Conservation (phyloP, 768 basidiomycete species). For the Collybia sordida region DNA sequence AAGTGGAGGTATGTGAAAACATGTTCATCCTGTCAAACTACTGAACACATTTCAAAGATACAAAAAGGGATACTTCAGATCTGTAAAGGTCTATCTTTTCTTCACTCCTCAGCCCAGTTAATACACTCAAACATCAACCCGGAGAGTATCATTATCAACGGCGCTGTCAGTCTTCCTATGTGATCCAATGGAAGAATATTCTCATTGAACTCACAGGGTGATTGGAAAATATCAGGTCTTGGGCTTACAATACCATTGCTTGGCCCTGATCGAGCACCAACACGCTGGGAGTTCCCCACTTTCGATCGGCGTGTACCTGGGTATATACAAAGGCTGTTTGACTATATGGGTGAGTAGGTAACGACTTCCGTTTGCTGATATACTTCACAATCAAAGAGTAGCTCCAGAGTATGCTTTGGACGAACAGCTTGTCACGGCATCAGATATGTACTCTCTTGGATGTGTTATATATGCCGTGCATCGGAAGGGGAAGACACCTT, state of each 20-base stretch:
- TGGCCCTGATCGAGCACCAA: slow-evolving; percentile 64
- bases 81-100: slow-evolving; percentile 85
- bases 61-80: slow-evolving; percentile 96
- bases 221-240: slow-evolving; percentile 96
- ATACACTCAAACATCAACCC: slow-evolving; percentile 91
- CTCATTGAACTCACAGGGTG: slow-evolving; percentile 57
- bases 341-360: slow-evolving; percentile 77
- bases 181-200: neutral
- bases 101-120: slow-evolving; percentile 88
- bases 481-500: slow-evolving; percentile 83
- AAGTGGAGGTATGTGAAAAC: slow-evolving; percentile 78
- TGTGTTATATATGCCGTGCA: slow-evolving; percentile 92
- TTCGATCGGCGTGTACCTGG: slow-evolving; percentile 78
- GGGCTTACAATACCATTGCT: slow-evolving; percentile 82
- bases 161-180: slow-evolving; percentile 54
- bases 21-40: neutral
- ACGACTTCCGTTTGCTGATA: neutral
- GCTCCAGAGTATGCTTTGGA: slow-evolving; percentile 95
- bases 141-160: slow-evolving; percentile 88
- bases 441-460: slow-evolving; percentile 93
- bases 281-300: slow-evolving; percentile 89
- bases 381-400: slow-evolving; percentile 24
- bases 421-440: slow-evolving; percentile 80
- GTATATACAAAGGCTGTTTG: slow-evolving; percentile 88
- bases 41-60: slow-evolving; percentile 49